Evolutionary conservation across 306 rosid genomes (phyloP), one percentile per base, ranked within the genome.

Genomic region (Prinsepia uniflora): DNA sequence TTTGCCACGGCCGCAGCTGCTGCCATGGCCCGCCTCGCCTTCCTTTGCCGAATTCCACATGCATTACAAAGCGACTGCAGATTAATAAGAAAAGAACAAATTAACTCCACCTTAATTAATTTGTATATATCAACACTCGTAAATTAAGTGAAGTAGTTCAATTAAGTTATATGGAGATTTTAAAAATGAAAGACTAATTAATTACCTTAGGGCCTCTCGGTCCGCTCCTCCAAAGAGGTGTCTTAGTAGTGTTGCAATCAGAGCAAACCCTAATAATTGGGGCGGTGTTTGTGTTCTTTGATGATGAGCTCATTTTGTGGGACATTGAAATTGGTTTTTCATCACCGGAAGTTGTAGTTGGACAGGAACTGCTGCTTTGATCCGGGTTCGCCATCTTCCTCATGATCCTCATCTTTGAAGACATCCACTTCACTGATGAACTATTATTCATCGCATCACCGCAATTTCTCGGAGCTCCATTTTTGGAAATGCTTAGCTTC

Each of bases 151-250:
- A 11, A 11, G 36, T 46, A 46, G 50, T 46, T 11, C 5, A 46
- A 46, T 11, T 12, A 46, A 46, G 15, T 46, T 11, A 46, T 1
- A 30, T 30, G 36, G 36, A 30, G 36, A 30, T 30, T 2, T 30
- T 30, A 30, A 30, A 30, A 30, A 42, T 42, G 5, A 63, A 20
- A 36, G 6, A n/a, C 11, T 56, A 56, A 12, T 62, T 87, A 90
- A 97, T 62, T 87, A 90, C 98, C 98, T 93, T 93, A 13, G 98
- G 98, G 54, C 98, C 98, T 81, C 86, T 87, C 10, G 98, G 98
- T 64, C 98, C 98, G 79, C 97, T 88, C 71, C 98, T 94, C 98
- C 98, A 94, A 0, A 94, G 96, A 71, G 98, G 98, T 65, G 98
- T 94, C 79, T 89, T 94, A 2, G 97, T 90, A 65, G 98, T 90